phyloP scores from a whole-genome alignment of 2,329 filamentous ascomycete genomes.

The Hymenoscyphus occultus region DNA sequence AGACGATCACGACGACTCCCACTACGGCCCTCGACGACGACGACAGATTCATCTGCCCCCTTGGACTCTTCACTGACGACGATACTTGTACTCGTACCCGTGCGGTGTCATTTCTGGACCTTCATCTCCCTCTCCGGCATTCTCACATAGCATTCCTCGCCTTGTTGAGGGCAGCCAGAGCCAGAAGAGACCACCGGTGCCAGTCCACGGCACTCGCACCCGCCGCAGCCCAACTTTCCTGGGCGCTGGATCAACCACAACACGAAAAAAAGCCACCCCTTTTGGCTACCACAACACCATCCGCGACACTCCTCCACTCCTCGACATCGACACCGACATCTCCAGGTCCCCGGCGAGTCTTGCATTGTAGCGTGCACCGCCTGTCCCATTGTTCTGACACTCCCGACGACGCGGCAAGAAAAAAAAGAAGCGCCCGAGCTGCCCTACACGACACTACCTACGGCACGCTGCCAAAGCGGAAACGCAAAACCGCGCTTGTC shows the following conservation, averaged over 20 bases:
- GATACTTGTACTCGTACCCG: not conserved
- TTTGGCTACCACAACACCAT: slow-evolving; percentile 11
- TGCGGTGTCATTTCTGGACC: not conserved
- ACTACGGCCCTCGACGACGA: not conserved
- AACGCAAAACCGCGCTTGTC: slow-evolving; percentile 14
- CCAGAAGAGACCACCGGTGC: not conserved
- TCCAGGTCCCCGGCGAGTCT: not conserved
- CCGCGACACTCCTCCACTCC: not conserved
- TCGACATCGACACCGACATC: not conserved
- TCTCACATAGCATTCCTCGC: slow-evolving; percentile 2
- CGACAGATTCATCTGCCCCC: not conserved
- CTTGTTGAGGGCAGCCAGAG: not conserved
- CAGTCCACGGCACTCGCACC: not conserved
- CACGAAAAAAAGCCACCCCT: slow-evolving; percentile 14
- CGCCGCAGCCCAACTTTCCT: not conserved
- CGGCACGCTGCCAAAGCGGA: slow-evolving; percentile 5
- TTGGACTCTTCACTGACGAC: not conserved
- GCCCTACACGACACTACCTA: not conserved
- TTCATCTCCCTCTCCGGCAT: not conserved
- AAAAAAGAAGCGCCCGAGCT: not conserved
- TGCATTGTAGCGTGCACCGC: slow-evolving; percentile 1
- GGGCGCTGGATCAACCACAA: slow-evolving; percentile 4
- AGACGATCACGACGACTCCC: not conserved
- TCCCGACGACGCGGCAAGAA: slow-evolving; percentile 1
- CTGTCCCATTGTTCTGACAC: not conserved